Evolutionary conservation across 768 basidiomycete genomes (phyloP).

Genomic region (Mycena pura): DNA sequence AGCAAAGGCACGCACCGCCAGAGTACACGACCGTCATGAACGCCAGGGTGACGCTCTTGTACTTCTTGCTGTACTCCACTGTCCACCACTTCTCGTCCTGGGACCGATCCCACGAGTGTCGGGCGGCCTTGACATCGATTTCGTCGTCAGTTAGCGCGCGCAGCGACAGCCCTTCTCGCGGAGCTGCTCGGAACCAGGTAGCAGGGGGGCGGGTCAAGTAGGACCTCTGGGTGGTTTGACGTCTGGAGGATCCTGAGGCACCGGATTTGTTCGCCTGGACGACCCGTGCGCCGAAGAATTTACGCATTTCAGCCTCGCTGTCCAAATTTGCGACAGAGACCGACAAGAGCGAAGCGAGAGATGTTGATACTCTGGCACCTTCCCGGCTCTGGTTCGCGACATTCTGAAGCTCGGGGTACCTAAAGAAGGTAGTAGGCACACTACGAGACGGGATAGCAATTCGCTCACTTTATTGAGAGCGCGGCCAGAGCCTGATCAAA

Average conservation of each 20-base stretch:
- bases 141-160: slow-evolving; percentile 65
- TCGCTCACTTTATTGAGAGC: slow-evolving; percentile 73
- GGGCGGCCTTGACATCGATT: slow-evolving; percentile 45
- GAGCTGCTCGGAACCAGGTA: slow-evolving; percentile 75
- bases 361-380: slow-evolving; percentile 27
- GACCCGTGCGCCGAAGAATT: slow-evolving; percentile 93
- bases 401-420: slow-evolving; percentile 61
- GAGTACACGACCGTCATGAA: slow-evolving; percentile 84
- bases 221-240: slow-evolving; percentile 60
- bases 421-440: slow-evolving; percentile 31
- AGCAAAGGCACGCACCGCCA: slow-evolving; percentile 64
- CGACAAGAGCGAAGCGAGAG: slow-evolving; percentile 65
- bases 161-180: slow-evolving; percentile 77
- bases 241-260: slow-evolving; percentile 43
- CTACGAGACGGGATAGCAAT: not conserved
- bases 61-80: slow-evolving; percentile 84
- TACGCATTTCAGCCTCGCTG: slow-evolving; percentile 87
- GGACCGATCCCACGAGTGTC: slow-evolving; percentile 46
- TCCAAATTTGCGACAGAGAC: slow-evolving; percentile 87
- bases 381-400: slow-evolving; percentile 35
- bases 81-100: slow-evolving; percentile 87
- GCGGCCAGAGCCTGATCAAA: slow-evolving; percentile 86
- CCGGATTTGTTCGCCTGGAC: slow-evolving; percentile 65
- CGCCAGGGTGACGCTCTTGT: slow-evolving; percentile 79
- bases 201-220: slow-evolving; percentile 79